Evolutionary conservation across 192 early-diverging fungal species (phyloP).

Genomic region (Coemansia furcata): DNA sequence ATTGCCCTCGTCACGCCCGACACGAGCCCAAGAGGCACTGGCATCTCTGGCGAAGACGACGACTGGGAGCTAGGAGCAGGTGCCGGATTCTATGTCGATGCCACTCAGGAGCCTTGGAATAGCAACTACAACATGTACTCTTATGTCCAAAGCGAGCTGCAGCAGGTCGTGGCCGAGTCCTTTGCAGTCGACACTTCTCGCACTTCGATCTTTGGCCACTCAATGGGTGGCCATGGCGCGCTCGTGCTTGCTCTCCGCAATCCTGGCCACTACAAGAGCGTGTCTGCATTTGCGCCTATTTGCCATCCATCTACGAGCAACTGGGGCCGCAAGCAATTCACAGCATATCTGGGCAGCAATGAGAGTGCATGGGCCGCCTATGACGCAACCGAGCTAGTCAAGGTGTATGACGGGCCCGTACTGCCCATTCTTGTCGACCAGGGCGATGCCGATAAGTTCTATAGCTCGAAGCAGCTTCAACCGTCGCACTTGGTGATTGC

Average conservation of each 20-base stretch:
- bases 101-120: slow-evolving; percentile 72
- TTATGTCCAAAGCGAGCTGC: slow-evolving; percentile 75
- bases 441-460: slow-evolving; percentile 71
- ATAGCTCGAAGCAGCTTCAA: slow-evolving; percentile 62
- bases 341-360: slow-evolving; percentile 67
- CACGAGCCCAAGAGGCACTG: slow-evolving; percentile 74
- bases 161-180: slow-evolving; percentile 54
- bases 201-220: slow-evolving; percentile 68
- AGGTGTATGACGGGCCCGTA: slow-evolving; percentile 42
- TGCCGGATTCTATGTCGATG: slow-evolving; percentile 71
- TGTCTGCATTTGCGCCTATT: slow-evolving; percentile 84
- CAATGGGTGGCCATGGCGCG: slow-evolving; percentile 91
- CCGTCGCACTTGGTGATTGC: slow-evolving; percentile 58
- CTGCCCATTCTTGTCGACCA: slow-evolving; percentile 56
- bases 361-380: slow-evolving; percentile 62
- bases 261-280: slow-evolving; percentile 63
- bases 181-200: slow-evolving; percentile 63
- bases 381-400: slow-evolving; percentile 72
- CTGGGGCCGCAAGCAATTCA: slow-evolving; percentile 83
- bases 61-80: slow-evolving; percentile 53
- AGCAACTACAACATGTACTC: slow-evolving; percentile 82
- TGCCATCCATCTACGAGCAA: slow-evolving; percentile 64
- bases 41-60: slow-evolving; percentile 70
- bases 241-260: slow-evolving; percentile 74
- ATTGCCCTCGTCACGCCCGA: slow-evolving; percentile 81